Conservation (phyloP, 2,329 filamentous ascomycete species). For the Penicillium sp. region DNA sequence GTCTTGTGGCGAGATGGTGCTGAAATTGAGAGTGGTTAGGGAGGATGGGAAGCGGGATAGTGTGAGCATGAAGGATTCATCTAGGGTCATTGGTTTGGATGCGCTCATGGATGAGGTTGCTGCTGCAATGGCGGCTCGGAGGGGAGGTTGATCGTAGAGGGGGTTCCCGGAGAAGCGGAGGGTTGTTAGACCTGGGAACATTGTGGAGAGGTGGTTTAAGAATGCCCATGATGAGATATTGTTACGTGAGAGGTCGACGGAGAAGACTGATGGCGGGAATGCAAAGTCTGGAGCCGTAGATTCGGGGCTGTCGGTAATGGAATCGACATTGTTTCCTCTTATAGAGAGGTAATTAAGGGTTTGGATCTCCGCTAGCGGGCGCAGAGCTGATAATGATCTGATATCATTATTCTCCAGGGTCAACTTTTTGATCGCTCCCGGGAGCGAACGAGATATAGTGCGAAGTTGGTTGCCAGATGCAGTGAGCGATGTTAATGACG, state of each 20-base stretch:
- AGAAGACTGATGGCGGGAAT: conserved; percentile 61
- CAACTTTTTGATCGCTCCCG: conserved; percentile 48
- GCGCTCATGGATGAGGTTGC: conserved; percentile 43
- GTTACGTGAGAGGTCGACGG: conserved; percentile 76
- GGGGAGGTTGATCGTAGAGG: conserved; percentile 63
- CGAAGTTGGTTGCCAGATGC: conserved; percentile 45
- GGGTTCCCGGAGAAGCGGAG: conserved; percentile 87
- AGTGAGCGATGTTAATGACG: conserved; percentile 39
- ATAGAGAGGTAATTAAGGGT: conserved; percentile 59
- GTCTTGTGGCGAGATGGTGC: conserved; percentile 70
- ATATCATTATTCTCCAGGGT: conserved; percentile 55
- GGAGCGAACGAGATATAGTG: conserved; percentile 34
- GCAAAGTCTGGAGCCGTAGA: conserved; percentile 44
- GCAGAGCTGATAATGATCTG: conserved; percentile 43
- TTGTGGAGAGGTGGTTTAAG: conserved; percentile 66
- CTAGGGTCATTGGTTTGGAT: conserved; percentile 55
- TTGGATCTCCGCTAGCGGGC: conserved; percentile 57
- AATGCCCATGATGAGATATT: conserved; percentile 70
- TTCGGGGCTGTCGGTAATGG: conserved; percentile 42
- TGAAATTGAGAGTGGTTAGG: conserved; percentile 64
- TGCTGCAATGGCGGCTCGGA: conserved; percentile 25
- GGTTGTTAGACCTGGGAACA: conserved; percentile 73
- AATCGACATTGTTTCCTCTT: conserved; percentile 73
- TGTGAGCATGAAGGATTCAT: conserved; percentile 88
- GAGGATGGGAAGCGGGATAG: conserved; percentile 68